Conservation (phyloP, 108 stramenopile genomes). For the Epipyxis sp. region DNA sequence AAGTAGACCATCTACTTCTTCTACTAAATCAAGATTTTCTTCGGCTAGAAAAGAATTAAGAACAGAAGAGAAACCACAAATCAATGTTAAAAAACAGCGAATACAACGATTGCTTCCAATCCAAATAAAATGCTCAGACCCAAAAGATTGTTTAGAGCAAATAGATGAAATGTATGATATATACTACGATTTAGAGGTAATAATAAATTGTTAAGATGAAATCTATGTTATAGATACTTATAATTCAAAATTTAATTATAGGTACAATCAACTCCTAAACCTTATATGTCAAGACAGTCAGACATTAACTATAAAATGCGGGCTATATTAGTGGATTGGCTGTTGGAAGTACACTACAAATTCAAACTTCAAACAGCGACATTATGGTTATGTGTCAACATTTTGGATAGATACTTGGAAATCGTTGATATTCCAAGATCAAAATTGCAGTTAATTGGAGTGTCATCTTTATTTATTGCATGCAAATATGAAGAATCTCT, state of each 20-base stretch:
- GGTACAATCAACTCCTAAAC: conserved; percentile 1
- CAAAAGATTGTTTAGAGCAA: not conserved
- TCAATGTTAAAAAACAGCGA: not conserved
- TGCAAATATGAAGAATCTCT: conserved; percentile 59
- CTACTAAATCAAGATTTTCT: not conserved
- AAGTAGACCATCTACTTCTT: not conserved
- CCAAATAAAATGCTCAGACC: not conserved
- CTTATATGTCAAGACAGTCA: conserved; percentile 47
- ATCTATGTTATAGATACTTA: not conserved
- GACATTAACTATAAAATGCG: conserved; percentile 56
- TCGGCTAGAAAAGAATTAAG: not conserved
- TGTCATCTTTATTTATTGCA: conserved; percentile 53
- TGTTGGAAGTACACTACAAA: conserved; percentile 58
- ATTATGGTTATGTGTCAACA: conserved; percentile 52
- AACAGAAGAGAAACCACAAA: not conserved
- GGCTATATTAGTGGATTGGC: conserved; percentile 57
- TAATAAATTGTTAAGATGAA: not conserved
- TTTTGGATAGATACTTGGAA: conserved; percentile 52
- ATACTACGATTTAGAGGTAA: conserved; percentile 8
- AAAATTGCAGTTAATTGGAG: conserved; percentile 51
- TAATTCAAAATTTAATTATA: not conserved
- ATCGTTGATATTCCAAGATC: conserved; percentile 36
- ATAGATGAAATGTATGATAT: conserved; percentile 9
- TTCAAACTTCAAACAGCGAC: conserved; percentile 48
- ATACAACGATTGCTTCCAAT: not conserved